Base-by-base conservation (phyloP, 2,329 filamentous ascomycete species). In the Diaporthe sp. region DNA sequence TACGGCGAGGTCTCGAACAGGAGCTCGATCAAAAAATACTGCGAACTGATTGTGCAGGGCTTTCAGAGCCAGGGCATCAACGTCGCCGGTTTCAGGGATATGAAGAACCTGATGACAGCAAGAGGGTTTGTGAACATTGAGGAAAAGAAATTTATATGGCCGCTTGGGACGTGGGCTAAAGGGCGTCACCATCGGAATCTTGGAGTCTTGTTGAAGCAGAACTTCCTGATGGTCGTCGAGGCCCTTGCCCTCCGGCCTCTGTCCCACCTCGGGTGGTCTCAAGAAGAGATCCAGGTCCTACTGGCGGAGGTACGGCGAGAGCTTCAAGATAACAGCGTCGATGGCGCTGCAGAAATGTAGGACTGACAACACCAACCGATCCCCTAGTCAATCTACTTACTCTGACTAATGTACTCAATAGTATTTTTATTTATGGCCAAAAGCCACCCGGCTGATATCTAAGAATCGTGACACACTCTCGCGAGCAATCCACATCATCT, bases 91-190 rank as follows among this genome's bases (percentile, higher is more conserved):
- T 73, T 73, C n/a, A 22, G 49, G 4, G 49, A 65, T 10, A 67
- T 73, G 59, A 62, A 65, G 15, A 37, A 5, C 7, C 28, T 57
- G n/a, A 44, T 73, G 71, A 34, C 46, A 2, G 46, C 39, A 6
- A 73, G 37, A n/a, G 80, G 81, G 0, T 79, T 81, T 57, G 78
- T 77, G 57, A 73, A 80, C 17, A 75, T 82, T 8, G 77, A 79
- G 17, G 80, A 81, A 74, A 78, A 78, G 58, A 74, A 49, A 13
- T 80, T 81, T 49, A 79, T 77, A 70, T 81, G 79, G 77, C 79
- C 80, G 6, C 67, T 78, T 28, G 78, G 73, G 69, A 44, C 79
- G 3, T 82, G 81, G 81, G 70, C 80, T 1, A 79, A 77, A 25
- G 81, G 79, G 6, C 72, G 77, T 42, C 78, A 79, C 75, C 78